These are phyloP conservation scores for Phlebiopsis gigantea DNA, from an alignment of 768 basidiomycete species.

Conservation along the genomic window DNA sequence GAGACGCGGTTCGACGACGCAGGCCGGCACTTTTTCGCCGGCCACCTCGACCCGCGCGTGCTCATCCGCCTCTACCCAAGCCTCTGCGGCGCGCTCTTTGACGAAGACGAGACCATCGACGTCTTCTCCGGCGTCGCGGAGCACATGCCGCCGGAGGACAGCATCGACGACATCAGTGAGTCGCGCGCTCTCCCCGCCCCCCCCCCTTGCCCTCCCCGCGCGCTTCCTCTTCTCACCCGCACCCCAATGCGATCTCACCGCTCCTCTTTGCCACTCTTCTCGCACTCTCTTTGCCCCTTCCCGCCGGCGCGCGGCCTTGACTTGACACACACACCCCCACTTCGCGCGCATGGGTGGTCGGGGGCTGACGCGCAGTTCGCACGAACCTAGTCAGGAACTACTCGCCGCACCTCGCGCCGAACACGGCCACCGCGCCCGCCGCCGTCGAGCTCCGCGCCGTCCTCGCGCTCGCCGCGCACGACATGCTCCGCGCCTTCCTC, in stretches of 20 bases:
- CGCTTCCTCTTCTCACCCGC: constrained; percentile 7
- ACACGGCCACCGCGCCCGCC: constrained; percentile 61
- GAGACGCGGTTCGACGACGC: constrained; percentile 86
- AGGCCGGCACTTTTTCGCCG: constrained; percentile 69
- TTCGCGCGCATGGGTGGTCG: constrained; percentile 36
- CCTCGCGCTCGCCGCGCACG: constrained; percentile 57
- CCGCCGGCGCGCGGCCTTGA: not conserved
- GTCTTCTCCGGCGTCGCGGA: constrained; percentile 74
- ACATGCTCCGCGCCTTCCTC: constrained; percentile 72
- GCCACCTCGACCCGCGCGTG: constrained; percentile 79
- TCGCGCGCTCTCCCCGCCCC: constrained; percentile 22
- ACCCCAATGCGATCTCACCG: not conserved
- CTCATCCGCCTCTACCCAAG: constrained; percentile 77
- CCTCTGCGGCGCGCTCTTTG: constrained; percentile 62
- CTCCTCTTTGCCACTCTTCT: not conserved
- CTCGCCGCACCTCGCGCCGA: constrained; percentile 75
- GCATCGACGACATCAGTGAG: constrained; percentile 86
- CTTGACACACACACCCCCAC: not conserved
- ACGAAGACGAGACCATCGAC: constrained; percentile 49
- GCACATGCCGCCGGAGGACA: constrained; percentile 61
- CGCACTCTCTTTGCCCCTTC: constrained; percentile 1
- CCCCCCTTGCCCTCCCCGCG: constrained; percentile 1
- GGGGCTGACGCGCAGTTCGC: constrained; percentile 77
- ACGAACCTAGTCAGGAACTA: constrained; percentile 90
- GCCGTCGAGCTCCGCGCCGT: constrained; percentile 64